A percentile compares a stretch with the other conserved stretches of the same genome.
These are phyloP conservation scores for Colletotrichum sp. DNA, from an alignment of 2,329 filamentous ascomycete species.

Conservation along the genomic window DNA sequence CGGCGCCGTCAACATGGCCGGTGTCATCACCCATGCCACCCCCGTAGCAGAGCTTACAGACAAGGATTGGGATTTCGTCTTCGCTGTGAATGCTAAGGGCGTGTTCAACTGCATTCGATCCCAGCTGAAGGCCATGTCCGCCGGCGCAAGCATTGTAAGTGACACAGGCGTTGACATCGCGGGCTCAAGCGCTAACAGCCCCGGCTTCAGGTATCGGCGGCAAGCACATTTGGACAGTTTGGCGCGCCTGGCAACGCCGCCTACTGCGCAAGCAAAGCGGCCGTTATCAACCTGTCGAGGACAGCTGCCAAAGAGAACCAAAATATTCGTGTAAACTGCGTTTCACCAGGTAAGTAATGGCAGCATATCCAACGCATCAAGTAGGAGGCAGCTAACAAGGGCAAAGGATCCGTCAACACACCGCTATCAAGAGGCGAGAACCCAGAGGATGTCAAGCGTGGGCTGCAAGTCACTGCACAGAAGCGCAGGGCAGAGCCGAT, in stretches of 20 bases:
- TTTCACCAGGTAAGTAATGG: slow-evolving; percentile 26
- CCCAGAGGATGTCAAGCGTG: background rate
- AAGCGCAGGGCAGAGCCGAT: slow-evolving; percentile 24
- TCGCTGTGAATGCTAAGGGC: slow-evolving; percentile 51
- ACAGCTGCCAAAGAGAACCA: slow-evolving; percentile 32
- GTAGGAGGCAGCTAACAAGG: background rate
- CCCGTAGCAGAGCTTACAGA: slow-evolving; percentile 34
- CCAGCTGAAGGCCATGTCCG: slow-evolving; percentile 45
- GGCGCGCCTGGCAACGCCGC: slow-evolving; percentile 34
- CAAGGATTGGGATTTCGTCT: slow-evolving; percentile 44
- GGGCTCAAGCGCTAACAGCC: background rate
- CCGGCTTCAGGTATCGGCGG: slow-evolving; percentile 32
- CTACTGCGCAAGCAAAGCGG: slow-evolving; percentile 34
- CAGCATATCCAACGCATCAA: background rate
- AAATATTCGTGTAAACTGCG: slow-evolving; percentile 27
- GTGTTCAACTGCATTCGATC: slow-evolving; percentile 56
- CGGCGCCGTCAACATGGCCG: slow-evolving; percentile 45
- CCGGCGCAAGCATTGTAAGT: slow-evolving; percentile 49
- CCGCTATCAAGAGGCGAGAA: background rate
- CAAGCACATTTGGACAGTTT: slow-evolving; percentile 43
- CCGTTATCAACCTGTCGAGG: slow-evolving; percentile 32
- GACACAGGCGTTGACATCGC: slow-evolving; percentile 44
- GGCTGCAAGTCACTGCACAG: slow-evolving; percentile 21
- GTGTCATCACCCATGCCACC: slow-evolving; percentile 43
- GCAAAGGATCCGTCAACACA: background rate